Percentiles rank a stretch among this genome's conserved stretches.
These are phyloP conservation scores for Colletotrichum falcatum DNA, from an alignment of 2,329 filamentous ascomycete genomes.

Conservation along the genomic window DNA sequence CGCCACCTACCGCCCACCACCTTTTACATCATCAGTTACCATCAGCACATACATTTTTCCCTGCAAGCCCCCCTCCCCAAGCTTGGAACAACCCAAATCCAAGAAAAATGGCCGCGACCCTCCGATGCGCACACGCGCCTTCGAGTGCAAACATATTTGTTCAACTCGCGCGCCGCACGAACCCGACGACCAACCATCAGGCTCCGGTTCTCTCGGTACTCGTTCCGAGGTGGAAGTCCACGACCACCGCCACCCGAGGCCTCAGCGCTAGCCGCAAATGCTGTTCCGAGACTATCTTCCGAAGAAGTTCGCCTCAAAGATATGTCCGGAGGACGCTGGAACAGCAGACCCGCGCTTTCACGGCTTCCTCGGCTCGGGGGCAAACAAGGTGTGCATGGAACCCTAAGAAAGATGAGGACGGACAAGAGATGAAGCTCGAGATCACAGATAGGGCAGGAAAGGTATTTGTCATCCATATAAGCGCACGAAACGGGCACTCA, in stretches of 20 bases:
- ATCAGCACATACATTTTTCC: slow-evolving; percentile 54
- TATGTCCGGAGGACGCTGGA: not conserved
- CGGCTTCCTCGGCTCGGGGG: slow-evolving; percentile 50
- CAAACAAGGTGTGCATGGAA: slow-evolving; percentile 71
- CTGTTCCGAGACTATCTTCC: not conserved
- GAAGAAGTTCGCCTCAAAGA: slow-evolving; percentile 9
- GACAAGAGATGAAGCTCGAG: slow-evolving; percentile 83
- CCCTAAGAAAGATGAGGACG: slow-evolving; percentile 83
- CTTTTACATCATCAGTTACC: slow-evolving; percentile 38
- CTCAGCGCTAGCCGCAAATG: not conserved
- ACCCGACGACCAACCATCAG: slow-evolving; percentile 42
- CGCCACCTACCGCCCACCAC: slow-evolving; percentile 39
- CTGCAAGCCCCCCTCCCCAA: slow-evolving; percentile 42
- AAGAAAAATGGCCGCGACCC: slow-evolving; percentile 47
- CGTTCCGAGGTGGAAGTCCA: slow-evolving; percentile 43
- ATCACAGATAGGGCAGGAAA: slow-evolving; percentile 87
- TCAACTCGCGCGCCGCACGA: slow-evolving; percentile 53
- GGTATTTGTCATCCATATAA: slow-evolving; percentile 59
- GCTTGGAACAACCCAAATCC: not conserved
- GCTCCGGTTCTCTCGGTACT: slow-evolving; percentile 53
- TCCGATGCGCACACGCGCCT: slow-evolving; percentile 55
- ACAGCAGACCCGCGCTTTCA: slow-evolving; percentile 49
- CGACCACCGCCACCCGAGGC: slow-evolving; percentile 15
- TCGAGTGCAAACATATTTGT: slow-evolving; percentile 56
- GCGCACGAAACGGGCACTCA: not conserved